Evolutionary conservation across 306 rosid species (phyloP), one percentile per base, ranked within the genome.

Genomic region (Myrica gale): DNA sequence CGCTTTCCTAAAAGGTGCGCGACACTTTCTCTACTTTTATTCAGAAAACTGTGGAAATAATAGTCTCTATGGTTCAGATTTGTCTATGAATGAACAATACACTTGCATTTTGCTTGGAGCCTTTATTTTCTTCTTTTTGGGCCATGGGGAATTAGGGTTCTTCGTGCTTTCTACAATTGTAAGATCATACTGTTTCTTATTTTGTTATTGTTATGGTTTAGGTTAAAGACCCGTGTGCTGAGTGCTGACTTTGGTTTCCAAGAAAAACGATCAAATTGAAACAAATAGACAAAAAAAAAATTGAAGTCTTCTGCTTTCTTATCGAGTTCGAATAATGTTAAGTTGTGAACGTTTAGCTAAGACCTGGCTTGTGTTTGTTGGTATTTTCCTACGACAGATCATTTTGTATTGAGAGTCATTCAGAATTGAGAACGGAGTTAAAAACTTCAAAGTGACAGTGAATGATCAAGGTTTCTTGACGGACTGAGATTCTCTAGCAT

Each of bases 1-100:
- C 21, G 11, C 66, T 44, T 71, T 76, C 6, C 58, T 52, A 44
- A 85, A 68, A 76, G 88, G 91, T 76, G 83, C 63, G 68, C 65
- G 21, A 54, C 66, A 13, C 2, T 46, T 65, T 68, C 60, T 79
- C 47, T 12, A 13, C 63, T 54, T 60, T 23, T 44, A 61, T 10
- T 5, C 32, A 43, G 0, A 23, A 69, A 63, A 57, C 74, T 74
- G 65, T 54, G 15, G 15, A 61, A 21, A 23, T 19, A 9, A n/a
- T 58, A 9, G 42, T 3, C 66, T 4, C 66, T 58, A 10, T 23
- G 16, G 43, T 44, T 46, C 50, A 42, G 3, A 12, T 54, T 7
- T 46, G 13, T 20, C 26, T 23, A 6, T 58, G 39, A 2, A 5
- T 58, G 20, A 9, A 2, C 23, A 3, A 21, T 9, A 19, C 9